These are phyloP conservation scores for Eimeria necatrix DNA, from an alignment of 169 alveolate genomes.

Conservation along the genomic window DNA sequence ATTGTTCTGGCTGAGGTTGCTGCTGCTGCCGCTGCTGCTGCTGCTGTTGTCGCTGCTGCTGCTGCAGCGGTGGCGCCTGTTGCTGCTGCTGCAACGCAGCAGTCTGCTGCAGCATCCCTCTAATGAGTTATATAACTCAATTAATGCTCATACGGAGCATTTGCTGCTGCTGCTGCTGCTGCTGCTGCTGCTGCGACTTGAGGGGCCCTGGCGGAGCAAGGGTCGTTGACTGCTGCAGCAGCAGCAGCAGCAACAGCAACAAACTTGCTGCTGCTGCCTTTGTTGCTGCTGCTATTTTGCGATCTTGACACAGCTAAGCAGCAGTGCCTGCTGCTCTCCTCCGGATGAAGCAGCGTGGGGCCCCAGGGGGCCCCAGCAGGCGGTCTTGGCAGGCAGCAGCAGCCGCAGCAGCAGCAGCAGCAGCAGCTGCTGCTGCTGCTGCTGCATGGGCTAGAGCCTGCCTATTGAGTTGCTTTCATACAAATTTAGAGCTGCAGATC, in stretches of 20 bases:
- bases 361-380: conserved; percentile 6
- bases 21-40: neutral
- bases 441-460: neutral
- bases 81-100: too few relatives aligned
- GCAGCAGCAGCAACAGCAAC: too few relatives aligned
- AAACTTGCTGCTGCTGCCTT: neutral
- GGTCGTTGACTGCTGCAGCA: too few relatives aligned
- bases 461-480: neutral
- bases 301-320: too few relatives aligned
- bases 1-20: neutral
- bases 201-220: too few relatives aligned
- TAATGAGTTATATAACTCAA: neutral
- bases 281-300: conserved; percentile 8
- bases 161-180: conserved; percentile 2
- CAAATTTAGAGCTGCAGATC: neutral
- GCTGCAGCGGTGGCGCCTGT: too few relatives aligned
- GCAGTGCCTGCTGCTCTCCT: too few relatives aligned
- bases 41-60: neutral
- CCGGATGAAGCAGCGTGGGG: too few relatives aligned
- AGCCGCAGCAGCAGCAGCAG: conserved; percentile 12
- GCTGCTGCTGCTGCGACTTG: conserved; percentile 21
- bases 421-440: conserved; percentile 12
- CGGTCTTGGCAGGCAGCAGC: neutral
- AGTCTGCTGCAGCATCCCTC: conserved; percentile 4
- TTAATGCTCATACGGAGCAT: neutral